Conservation (phyloP, 768 basidiomycete species). For the Suillus decipiens region DNA sequence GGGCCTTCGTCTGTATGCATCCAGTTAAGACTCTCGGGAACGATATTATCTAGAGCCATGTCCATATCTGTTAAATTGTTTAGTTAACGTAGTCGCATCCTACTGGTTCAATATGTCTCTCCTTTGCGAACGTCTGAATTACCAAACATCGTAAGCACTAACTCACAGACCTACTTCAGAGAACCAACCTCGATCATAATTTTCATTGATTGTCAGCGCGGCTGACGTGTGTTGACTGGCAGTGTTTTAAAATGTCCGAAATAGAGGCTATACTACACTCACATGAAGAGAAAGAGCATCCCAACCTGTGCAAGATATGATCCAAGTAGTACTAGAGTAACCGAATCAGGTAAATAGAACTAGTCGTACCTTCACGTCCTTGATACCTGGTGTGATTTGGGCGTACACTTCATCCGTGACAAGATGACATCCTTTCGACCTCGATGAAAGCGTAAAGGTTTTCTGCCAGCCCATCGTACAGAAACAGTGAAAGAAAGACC, state of each 20-base stretch:
- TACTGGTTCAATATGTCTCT: conserved; percentile 18
- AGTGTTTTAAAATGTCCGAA: conserved; percentile 22
- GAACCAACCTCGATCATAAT: conserved; percentile 71
- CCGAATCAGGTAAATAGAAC: background rate
- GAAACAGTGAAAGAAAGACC: background rate
- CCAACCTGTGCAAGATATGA: conserved; percentile 56
- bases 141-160: background rate
- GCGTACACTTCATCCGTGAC: conserved; percentile 74
- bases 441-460: conserved; percentile 64
- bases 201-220: conserved; percentile 85
- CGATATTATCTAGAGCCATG: conserved; percentile 88
- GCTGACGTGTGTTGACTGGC: conserved; percentile 77
- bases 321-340: background rate
- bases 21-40: conserved; percentile 84
- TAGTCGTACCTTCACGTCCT: conserved; percentile 58
- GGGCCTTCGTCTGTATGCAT: conserved; percentile 89
- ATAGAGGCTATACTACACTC: conserved; percentile 26
- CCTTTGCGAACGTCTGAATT: conserved; percentile 46
- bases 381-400: conserved; percentile 70
- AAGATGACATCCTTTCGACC: conserved; percentile 73
- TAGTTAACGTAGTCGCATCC: conserved; percentile 28
- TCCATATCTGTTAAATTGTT: conserved; percentile 75
- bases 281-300: conserved; percentile 90
- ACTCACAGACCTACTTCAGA: conserved; percentile 1
- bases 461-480: conserved; percentile 85